These are phyloP conservation scores for Blastobotrys americana DNA, from an alignment of 805 yeast species.

Conservation along the genomic window DNA sequence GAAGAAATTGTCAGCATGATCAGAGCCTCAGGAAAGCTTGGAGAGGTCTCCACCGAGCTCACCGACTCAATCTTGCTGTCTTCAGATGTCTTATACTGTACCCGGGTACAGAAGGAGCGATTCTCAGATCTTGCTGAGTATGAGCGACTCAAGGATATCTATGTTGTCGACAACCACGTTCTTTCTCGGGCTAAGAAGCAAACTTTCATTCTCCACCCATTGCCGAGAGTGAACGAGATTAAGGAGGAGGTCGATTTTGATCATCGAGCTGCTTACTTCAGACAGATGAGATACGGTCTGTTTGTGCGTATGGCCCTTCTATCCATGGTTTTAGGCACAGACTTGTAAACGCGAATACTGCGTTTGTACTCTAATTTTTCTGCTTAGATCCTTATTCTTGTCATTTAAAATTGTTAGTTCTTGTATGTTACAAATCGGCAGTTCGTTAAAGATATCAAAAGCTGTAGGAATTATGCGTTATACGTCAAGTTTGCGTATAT, in stretches of 20 bases:
- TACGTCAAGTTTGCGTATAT: not conserved
- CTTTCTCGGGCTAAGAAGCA: constrained; percentile 91
- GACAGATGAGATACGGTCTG: constrained; percentile 98
- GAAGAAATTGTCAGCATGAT: constrained; percentile 62
- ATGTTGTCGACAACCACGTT: constrained; percentile 86
- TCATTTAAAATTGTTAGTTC: not conserved
- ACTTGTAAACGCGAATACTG: constrained; percentile 46
- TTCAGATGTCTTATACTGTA: constrained; percentile 94
- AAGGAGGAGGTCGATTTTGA: constrained; percentile 98
- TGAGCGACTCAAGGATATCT: constrained; percentile 82
- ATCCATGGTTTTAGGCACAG: constrained; percentile 97
- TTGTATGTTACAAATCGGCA: not conserved
- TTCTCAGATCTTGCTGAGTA: constrained; percentile 70
- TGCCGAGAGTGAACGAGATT: constrained; percentile 94
- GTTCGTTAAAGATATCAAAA: constrained; percentile 3
- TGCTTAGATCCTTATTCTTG: too few species aligned
- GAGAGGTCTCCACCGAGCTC: constrained; percentile 64
- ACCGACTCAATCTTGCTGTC: constrained; percentile 79
- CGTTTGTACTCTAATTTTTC: too few species aligned
- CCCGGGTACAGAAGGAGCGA: constrained; percentile 97
- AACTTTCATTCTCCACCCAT: constrained; percentile 98
- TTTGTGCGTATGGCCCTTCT: constrained; percentile 97
- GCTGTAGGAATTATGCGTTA: constrained; percentile 1
- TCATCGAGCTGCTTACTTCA: constrained; percentile 98
- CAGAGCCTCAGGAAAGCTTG: constrained; percentile 58